Conservation (phyloP, 176 grass and related monocot genomes). For the Phoenix dactylifera region DNA sequence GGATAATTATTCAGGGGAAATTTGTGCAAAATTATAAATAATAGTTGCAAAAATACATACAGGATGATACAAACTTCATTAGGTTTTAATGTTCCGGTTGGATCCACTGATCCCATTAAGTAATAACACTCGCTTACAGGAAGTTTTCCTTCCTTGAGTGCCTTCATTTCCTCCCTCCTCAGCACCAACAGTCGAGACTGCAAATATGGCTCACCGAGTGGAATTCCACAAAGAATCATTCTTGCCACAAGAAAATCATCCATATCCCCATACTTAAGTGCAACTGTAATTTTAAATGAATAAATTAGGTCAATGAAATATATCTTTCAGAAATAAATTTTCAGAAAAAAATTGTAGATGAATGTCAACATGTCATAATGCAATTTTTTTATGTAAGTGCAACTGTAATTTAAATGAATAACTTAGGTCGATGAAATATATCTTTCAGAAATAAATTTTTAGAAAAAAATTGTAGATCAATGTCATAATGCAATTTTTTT, state of each 20-base stretch:
- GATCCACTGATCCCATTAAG: slow-evolving; percentile 62
- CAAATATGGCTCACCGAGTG: slow-evolving; percentile 43
- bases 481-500: too few species aligned
- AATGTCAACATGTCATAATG: too few species aligned
- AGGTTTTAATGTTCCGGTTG: slow-evolving; percentile 33
- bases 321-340: too few species aligned
- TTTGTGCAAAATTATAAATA: too few species aligned
- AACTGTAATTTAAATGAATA: slow-evolving; percentile 33
- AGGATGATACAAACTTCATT: slow-evolving; percentile 68
- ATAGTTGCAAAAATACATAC: slow-evolving; percentile 29
- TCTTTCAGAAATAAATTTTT: too few species aligned
- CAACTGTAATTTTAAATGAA: slow-evolving; percentile 35
- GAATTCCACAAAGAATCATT: slow-evolving; percentile 62
- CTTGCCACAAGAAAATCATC: slow-evolving; percentile 42
- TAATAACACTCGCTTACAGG: slow-evolving; percentile 47
- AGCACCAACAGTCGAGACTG: slow-evolving; percentile 29
- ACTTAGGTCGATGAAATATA: neutral
- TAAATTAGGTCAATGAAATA: neutral
- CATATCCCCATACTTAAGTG: slow-evolving; percentile 39
- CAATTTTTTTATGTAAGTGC: slow-evolving; percentile 7
- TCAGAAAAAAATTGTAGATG: too few species aligned
- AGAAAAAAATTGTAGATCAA: too few species aligned
- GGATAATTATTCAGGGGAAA: too few species aligned
- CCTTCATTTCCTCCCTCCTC: slow-evolving; percentile 34
- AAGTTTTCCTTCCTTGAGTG: slow-evolving; percentile 38